Evolutionary conservation across 495 filamentous ascomycete genomes (phyloP).

Genomic region (Bathelium albidoporum): DNA sequence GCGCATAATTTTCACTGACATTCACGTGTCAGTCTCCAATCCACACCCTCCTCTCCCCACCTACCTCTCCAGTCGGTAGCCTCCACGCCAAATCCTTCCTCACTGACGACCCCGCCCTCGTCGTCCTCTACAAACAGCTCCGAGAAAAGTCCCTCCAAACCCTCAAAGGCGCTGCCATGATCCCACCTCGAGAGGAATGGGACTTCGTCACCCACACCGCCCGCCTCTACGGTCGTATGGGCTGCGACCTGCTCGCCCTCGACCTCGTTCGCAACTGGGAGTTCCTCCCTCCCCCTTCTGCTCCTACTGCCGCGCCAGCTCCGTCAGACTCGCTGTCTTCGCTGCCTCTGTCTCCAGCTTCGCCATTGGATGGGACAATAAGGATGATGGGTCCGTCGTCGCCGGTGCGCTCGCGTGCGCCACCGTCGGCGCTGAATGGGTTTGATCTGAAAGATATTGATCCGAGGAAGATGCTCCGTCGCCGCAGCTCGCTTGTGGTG

Average conservation of each 20-base stretch:
- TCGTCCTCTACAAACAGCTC: conserved; percentile 79
- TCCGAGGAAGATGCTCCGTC: conserved; percentile 55
- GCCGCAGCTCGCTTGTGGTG: conserved; percentile 69
- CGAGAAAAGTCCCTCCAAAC: conserved; percentile 79
- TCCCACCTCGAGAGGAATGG: conserved; percentile 75
- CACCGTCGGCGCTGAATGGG: conserved; percentile 19
- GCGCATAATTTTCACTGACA: background rate
- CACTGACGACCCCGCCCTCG: conserved; percentile 78
- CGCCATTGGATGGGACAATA: background rate
- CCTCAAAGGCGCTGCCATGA: conserved; percentile 68
- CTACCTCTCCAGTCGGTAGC: conserved; percentile 40
- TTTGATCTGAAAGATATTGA: conserved; percentile 32
- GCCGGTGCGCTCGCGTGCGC: background rate
- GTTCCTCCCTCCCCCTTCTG: conserved; percentile 37
- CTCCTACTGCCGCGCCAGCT: background rate
- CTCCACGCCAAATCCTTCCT: conserved; percentile 68
- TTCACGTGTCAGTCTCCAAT: conserved; percentile 52
- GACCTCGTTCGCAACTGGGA: conserved; percentile 78
- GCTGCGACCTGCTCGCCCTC: conserved; percentile 84
- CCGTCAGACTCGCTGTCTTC: background rate
- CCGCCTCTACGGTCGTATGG: conserved; percentile 85
- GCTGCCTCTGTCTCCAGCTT: background rate
- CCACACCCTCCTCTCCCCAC: conserved; percentile 55
- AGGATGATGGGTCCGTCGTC: conserved; percentile 16
- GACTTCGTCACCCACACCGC: conserved; percentile 84